A percentile compares a stretch with the other conserved stretches of the same genome.
phyloP scores from a whole-genome alignment of 805 yeast genomes.

The Candida maesae region DNA sequence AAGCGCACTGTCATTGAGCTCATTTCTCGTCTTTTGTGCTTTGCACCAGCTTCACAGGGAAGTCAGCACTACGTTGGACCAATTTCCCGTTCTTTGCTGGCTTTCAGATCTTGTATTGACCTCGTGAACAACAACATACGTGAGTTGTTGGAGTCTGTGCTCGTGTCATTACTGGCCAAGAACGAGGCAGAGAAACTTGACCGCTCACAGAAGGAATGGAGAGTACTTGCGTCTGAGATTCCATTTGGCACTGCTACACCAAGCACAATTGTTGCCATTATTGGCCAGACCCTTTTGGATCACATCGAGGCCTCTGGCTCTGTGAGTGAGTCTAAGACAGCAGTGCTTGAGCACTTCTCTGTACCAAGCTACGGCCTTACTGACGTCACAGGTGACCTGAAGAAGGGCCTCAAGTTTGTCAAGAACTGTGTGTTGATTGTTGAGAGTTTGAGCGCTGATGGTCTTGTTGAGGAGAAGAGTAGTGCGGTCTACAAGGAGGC shows the following conservation, averaged over 20 bases:
- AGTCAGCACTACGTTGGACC: slow-evolving; percentile 63
- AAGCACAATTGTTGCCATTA: slow-evolving; percentile 60
- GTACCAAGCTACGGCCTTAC: background rate
- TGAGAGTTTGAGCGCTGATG: slow-evolving; percentile 6
- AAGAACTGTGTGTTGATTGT: slow-evolving; percentile 11
- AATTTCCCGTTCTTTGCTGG: slow-evolving; percentile 59
- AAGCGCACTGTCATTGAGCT: slow-evolving; percentile 36
- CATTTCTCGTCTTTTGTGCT: slow-evolving; percentile 45
- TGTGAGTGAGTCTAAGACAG: background rate
- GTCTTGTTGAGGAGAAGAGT: slow-evolving; percentile 5
- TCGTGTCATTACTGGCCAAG: slow-evolving; percentile 49
- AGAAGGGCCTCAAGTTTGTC: slow-evolving; percentile 11
- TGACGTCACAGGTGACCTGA: slow-evolving; percentile 8
- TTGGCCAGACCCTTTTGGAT: slow-evolving; percentile 41
- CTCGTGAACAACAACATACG: slow-evolving; percentile 46
- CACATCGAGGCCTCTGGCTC: slow-evolving; percentile 3
- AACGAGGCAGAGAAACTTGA: slow-evolving; percentile 55
- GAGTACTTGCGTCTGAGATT: slow-evolving; percentile 44
- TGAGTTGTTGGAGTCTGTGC: slow-evolving; percentile 50
- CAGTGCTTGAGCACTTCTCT: slow-evolving; percentile 6
- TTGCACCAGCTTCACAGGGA: slow-evolving; percentile 42
- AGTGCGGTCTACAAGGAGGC: slow-evolving; percentile 5
- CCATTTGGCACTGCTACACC: slow-evolving; percentile 61
- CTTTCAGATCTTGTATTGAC: slow-evolving; percentile 62
- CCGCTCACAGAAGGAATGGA: slow-evolving; percentile 53